Evolutionary conservation across 1,284 basidiomycete genomes (phyloP), one percentile per base, ranked within the genome.

Genomic region (Cryptococcus amylolentus): DNA sequence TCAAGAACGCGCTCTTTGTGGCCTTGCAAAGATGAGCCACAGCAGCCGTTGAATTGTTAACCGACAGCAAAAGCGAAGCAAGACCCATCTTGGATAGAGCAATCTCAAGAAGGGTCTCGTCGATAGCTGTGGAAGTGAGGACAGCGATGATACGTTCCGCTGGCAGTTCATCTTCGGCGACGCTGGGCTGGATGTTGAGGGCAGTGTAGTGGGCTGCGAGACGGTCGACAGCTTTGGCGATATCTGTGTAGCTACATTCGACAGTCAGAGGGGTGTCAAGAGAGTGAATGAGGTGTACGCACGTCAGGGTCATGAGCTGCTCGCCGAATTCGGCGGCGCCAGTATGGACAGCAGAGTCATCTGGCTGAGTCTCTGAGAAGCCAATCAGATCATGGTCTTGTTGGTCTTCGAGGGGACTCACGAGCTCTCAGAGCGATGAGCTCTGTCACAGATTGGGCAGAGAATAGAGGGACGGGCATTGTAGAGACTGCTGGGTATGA

Each of bases 41-140:
- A 4, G 84, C 83, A 0, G 83, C 74, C 0, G 81, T 76, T 0
- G 82, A 82, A 68, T 85, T 85, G 72, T 85, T 84, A 44, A 81
- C 79, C 5, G 80, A 82, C n/a, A 84, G 69, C 2, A 84, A 72
- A 14, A 83, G 74, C 7, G 80, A 66, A 1, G 77, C 68, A 14
- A 80, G 70, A n/a, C 78, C 80, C 41, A 81, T 71, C 62, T 80
- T 80, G 28, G 77, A 75, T 7, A 81, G 76, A 1, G 81, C 80
- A 20, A 81, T 76, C 62, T 81, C 80, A 14, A 81, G 75, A 2
- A 82, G 70, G 1, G 80, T 71, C 62, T 80, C 78, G 62, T 81
- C 78, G 47, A 80, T 72, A 0, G 79, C 76, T 2, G 79, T 79
- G 27, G 76, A 76, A 10, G 71, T 74, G 40, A 79, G 75, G 7